phyloP scores from a whole-genome alignment of 345 rosid species.

The Rhodamnia rubescens region DNA sequence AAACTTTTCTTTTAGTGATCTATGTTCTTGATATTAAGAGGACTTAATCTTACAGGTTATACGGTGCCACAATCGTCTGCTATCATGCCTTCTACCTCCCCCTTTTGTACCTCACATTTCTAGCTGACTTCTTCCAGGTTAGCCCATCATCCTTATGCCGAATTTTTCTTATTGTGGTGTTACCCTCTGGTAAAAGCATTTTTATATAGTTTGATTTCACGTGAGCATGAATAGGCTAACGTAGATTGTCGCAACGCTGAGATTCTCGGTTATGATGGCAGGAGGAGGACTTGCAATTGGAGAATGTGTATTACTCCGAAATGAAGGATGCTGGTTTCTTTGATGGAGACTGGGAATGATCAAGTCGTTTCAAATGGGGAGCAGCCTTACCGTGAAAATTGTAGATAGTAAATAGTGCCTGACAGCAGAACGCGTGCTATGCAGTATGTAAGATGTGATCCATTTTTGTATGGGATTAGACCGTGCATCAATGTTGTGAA shows the following conservation, averaged over 20 bases:
- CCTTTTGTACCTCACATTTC: slow-evolving; percentile 59
- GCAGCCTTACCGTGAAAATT: neutral
- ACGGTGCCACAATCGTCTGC: slow-evolving; percentile 48
- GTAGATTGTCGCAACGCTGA: neutral
- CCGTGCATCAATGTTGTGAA: neutral
- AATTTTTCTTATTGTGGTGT: neutral
- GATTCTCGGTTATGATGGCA: slow-evolving; percentile 10
- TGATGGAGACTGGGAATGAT: slow-evolving; percentile 78
- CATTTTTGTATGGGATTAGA: neutral
- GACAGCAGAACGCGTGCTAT: neutral
- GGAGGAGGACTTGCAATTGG: slow-evolving; percentile 81
- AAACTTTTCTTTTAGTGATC: neutral
- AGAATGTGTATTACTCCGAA: slow-evolving; percentile 83
- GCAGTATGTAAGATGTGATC: neutral
- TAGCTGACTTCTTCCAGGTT: slow-evolving; percentile 94
- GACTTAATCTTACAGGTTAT: slow-evolving; percentile 43
- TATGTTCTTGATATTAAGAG: neutral
- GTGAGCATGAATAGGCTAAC: neutral
- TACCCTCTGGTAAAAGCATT: neutral
- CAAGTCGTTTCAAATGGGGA: no score
- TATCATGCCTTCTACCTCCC: slow-evolving; percentile 86
- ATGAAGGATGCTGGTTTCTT: slow-evolving; percentile 96
- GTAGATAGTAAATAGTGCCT: neutral
- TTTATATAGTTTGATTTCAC: neutral
- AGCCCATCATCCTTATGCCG: neutral